phyloP scores from a whole-genome alignment of 202 grass and related monocot genomes.

The Bolboschoenoplectus hybrid region DNA sequence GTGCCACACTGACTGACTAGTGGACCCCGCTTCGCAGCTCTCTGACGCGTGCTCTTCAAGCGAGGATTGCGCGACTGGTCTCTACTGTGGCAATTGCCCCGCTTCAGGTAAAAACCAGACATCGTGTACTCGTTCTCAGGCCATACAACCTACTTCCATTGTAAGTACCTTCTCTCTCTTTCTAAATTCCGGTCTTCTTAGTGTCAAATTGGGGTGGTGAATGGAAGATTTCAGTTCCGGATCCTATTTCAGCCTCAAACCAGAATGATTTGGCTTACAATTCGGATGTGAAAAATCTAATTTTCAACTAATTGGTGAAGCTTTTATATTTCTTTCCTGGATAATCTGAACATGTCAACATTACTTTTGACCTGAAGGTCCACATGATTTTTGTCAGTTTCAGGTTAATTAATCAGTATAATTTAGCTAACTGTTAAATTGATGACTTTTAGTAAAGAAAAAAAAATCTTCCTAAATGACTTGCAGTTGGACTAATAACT shows the following conservation, averaged over 20 bases:
- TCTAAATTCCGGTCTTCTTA: constrained; percentile 8
- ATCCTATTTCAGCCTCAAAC: background rate
- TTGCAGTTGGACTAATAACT: background rate
- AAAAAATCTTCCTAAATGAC: background rate
- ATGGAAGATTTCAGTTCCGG: background rate
- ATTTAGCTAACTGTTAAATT: constrained; percentile 4
- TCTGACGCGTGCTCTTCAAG: constrained; percentile 65
- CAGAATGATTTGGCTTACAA: background rate
- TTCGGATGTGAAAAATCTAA: background rate
- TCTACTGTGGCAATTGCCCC: constrained; percentile 87
- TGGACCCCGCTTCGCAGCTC: background rate
- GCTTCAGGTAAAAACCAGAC: constrained; percentile 55
- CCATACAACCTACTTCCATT: constrained; percentile 75
- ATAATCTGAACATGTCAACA: background rate
- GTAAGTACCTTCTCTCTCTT: constrained; percentile 33
- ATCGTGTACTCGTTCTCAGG: constrained; percentile 74
- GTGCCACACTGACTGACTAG: background rate
- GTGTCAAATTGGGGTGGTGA: background rate
- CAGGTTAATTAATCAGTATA: background rate
- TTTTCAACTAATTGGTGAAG: background rate
- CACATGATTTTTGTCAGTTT: background rate
- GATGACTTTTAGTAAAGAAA: background rate
- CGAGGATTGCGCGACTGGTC: constrained; percentile 62
- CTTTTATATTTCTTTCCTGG: background rate
- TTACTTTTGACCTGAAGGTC: background rate